These are phyloP conservation scores for Eucalyptus rudis DNA, from an alignment of 345 rosid species.

Conservation along the genomic window DNA sequence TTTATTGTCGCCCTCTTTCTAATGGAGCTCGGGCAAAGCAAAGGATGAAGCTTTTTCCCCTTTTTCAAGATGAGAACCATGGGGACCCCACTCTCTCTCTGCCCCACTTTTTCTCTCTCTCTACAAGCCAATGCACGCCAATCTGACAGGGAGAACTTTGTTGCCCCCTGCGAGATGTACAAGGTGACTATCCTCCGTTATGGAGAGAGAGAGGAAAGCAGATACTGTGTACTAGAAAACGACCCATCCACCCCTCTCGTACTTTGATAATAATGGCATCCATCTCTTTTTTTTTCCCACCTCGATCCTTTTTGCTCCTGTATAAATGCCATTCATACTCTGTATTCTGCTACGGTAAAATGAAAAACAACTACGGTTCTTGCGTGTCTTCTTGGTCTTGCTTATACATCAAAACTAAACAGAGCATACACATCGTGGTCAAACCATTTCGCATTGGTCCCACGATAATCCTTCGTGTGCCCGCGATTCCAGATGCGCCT, in stretches of 20 bases:
- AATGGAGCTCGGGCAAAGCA: not conserved
- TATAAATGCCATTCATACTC: not conserved
- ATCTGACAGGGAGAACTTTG: slow-evolving; percentile 2
- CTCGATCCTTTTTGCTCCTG: not conserved
- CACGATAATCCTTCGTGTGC: not conserved
- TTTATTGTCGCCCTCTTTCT: not conserved
- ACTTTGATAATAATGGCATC: slow-evolving; percentile 5
- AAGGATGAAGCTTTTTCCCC: not conserved
- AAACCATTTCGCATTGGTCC: not conserved
- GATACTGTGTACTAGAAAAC: not conserved
- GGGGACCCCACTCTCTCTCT: not conserved
- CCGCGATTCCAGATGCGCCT: not conserved
- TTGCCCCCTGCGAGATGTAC: not conserved
- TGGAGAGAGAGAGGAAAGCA: not conserved
- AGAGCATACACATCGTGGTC: not conserved
- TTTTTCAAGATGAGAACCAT: not conserved
- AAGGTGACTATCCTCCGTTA: not conserved
- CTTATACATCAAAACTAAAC: not conserved
- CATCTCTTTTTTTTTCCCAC: not conserved
- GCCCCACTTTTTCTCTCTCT: not conserved
- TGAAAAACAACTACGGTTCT: not conserved
- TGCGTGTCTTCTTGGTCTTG: not conserved
- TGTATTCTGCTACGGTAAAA: not conserved
- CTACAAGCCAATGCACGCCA: slow-evolving; percentile 2
- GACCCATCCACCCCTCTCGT: slow-evolving; percentile 1